A percentile compares a stretch with the other conserved stretches of the same genome.
These are phyloP conservation scores for Neonectria magnoliae DNA, from an alignment of 2,329 filamentous ascomycete species.

Conservation along the genomic window DNA sequence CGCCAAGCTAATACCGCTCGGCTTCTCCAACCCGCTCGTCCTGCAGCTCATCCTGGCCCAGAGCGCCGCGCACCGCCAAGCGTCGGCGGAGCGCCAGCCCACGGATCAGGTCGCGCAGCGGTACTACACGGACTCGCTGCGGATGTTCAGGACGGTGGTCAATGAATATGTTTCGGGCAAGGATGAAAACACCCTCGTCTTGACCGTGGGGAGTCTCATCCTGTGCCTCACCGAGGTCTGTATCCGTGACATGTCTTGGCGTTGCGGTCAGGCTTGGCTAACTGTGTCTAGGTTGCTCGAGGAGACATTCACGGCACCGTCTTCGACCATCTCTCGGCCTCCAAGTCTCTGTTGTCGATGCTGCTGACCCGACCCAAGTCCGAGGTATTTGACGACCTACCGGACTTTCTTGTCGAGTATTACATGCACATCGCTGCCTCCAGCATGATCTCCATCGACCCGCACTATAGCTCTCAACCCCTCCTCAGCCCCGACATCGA, in stretches of 20 bases:
- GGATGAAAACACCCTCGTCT: conserved; percentile 49
- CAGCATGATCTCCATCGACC: conserved; percentile 58
- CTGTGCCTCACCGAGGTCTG: conserved; percentile 59
- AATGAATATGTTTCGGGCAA: conserved; percentile 47
- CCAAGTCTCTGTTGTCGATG: conserved; percentile 53
- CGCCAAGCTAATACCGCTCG: conserved; percentile 56
- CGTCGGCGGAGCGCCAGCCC: conserved; percentile 40
- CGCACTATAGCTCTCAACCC: conserved; percentile 42
- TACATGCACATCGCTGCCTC: conserved; percentile 58
- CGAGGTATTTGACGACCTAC: conserved; percentile 49
- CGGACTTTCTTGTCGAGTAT: conserved; percentile 59
- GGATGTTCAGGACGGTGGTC: conserved; percentile 50
- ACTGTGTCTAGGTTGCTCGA: conserved; percentile 46
- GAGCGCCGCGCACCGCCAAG: conserved; percentile 52
- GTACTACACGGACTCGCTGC: conserved; percentile 50
- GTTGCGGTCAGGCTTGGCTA: conserved; percentile 3
- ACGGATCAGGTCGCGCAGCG: conserved; percentile 47
- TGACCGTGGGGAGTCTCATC: conserved; percentile 56
- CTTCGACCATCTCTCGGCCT: conserved; percentile 57
- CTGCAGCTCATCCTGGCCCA: conserved; percentile 59
- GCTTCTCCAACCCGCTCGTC: conserved; percentile 57
- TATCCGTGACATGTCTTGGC: background rate
- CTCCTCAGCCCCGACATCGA: conserved; percentile 47
- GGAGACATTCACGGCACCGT: conserved; percentile 58
- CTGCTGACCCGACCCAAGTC: conserved; percentile 48